Evolutionary conservation across 2,329 filamentous ascomycete genomes (phyloP), one percentile per base, ranked within the genome.

Genomic region (Sphaerulina musiva): DNA sequence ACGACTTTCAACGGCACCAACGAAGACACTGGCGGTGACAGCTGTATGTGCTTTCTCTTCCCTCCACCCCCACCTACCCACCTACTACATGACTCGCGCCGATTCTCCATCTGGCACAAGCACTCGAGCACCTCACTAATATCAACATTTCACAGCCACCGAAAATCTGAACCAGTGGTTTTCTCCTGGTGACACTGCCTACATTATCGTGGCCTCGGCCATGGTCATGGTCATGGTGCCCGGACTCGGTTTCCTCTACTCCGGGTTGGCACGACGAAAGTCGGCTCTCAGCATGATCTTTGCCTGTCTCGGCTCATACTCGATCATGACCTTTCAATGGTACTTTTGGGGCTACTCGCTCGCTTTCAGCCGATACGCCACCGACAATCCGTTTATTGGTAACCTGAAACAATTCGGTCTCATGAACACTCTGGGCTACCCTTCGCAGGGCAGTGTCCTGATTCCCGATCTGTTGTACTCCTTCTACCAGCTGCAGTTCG

Each of bases 401-500:
- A 83, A 97, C 70, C 75, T 98, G 53, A 80, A 84, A 64, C 87
- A 95, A 72, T 95, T 97, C 65, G 93, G 90, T 58, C 79, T 98
- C 64, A 85, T 82, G 78, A 88, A 90, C 68, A 89, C 89, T 2
- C 79, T 95, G 64, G 93, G 81, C 50, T 77, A 79, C 44, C 91
- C 91, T n/a, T 95, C 89, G 56, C 89, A 87, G 26, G 93, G 91
- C 53, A 95, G 88, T 32, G 86, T 90, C 14, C 80, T 96, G 57
- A 84, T 97, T 64, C 89, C 93, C 1, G 89, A 90, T 68, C 79
- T 98, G 40, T 80, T 97, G 3, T 97, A 93, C 74, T 87, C 89
- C 40, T 95, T 97, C 74, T 97, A 96, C 74, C 88, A 91, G 88
- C 89, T 97, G 86, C 91, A 95, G 86, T 98, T 98, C 78, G 93